A percentile compares a stretch with the other conserved stretches of the same genome.
phyloP scores from a whole-genome alignment of 495 filamentous ascomycete genomes.

The Aspergillus diversus region DNA sequence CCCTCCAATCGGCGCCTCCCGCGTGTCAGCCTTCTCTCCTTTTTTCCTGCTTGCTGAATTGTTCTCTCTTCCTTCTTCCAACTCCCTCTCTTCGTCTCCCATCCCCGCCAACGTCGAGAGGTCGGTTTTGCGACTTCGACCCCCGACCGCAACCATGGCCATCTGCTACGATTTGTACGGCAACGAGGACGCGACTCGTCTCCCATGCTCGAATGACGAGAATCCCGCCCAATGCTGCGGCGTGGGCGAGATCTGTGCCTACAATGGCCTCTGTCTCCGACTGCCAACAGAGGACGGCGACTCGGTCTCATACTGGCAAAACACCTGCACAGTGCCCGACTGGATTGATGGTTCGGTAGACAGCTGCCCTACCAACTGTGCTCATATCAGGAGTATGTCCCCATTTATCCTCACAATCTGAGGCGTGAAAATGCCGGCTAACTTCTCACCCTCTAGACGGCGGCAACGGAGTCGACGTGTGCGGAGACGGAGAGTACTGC shows the following conservation, averaged over 20 bases:
- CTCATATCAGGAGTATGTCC: not conserved
- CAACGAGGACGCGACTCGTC: conserved; percentile 1
- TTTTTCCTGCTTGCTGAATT: no score
- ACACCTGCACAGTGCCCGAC: conserved; percentile 3
- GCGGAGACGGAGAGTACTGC: not conserved
- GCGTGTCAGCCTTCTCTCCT: no score
- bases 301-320: not conserved
- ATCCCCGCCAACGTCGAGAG: no score
- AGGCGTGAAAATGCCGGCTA: not conserved
- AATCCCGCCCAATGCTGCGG: conserved; percentile 3
- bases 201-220: conserved; percentile 5
- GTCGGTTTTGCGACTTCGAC: no score
- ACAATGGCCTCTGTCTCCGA: conserved; percentile 3
- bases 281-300: not conserved
- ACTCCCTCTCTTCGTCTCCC: no score
- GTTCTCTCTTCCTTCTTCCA: no score
- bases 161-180: not conserved
- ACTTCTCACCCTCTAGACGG: not conserved
- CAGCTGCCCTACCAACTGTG: not conserved
- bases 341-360: not conserved
- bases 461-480: not conserved
- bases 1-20: no score
- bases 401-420: no score
- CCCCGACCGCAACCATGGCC: not conserved
- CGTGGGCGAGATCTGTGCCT: conserved; percentile 1